Conservation (phyloP, 257 asterid genomes). For the Solanum sejunctum region DNA sequence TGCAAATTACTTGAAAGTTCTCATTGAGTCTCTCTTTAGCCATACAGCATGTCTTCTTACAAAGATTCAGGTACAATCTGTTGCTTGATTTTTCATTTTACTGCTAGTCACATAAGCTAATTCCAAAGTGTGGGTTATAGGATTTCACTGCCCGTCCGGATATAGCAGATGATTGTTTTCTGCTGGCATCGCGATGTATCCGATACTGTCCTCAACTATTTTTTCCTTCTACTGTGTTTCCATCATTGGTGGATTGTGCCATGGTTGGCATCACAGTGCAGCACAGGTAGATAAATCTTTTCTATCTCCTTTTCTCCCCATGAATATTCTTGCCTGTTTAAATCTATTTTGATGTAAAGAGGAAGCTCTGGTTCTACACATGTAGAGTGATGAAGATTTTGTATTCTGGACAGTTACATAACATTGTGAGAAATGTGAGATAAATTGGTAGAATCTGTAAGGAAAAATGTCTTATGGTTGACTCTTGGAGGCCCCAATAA, state of each 20-base stretch:
- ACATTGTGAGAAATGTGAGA: neutral
- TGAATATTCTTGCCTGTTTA: neutral
- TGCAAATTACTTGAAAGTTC: slow-evolving; percentile 62
- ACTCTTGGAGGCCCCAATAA: neutral
- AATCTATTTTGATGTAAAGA: neutral
- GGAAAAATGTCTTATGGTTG: neutral
- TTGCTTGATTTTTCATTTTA: neutral
- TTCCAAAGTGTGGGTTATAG: slow-evolving; percentile 14
- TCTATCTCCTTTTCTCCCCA: neutral
- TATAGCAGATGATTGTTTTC: slow-evolving; percentile 91
- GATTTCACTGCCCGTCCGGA: slow-evolving; percentile 87
- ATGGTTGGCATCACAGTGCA: slow-evolving; percentile 88
- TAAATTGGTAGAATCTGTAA: neutral
- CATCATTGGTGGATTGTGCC: slow-evolving; percentile 83
- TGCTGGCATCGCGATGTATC: slow-evolving; percentile 94
- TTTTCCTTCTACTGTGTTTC: slow-evolving; percentile 70
- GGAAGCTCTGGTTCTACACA: neutral
- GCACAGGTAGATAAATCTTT: slow-evolving; percentile 60
- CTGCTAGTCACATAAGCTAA: slow-evolving; percentile 3
- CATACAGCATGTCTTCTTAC: slow-evolving; percentile 66
- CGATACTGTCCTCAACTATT: slow-evolving; percentile 95
- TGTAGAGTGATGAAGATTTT: neutral
- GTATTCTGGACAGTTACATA: neutral
- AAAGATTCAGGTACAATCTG: slow-evolving; percentile 44
- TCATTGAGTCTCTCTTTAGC: slow-evolving; percentile 86